Conservation (phyloP, 768 basidiomycete species). For the Infundibulicybe gibba region DNA sequence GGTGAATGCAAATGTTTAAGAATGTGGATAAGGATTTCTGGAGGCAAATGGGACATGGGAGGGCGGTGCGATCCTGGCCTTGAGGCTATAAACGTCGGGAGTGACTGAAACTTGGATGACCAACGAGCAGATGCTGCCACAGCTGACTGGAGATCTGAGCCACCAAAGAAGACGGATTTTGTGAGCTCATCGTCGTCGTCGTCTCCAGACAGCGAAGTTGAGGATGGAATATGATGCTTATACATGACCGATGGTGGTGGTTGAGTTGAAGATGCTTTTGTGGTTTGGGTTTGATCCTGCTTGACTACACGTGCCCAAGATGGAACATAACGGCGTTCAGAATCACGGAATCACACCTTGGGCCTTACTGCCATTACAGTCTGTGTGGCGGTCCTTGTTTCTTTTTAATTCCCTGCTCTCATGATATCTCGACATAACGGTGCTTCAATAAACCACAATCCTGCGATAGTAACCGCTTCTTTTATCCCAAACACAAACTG, state of each 20-base stretch:
- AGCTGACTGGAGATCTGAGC: conserved; percentile 37
- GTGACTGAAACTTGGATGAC: conserved; percentile 34
- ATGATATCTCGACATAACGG: too few species aligned
- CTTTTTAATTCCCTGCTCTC: too few species aligned
- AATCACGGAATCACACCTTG: too few species aligned
- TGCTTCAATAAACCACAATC: too few species aligned
- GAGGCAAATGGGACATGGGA: conserved; percentile 70
- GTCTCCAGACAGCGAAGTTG: conserved; percentile 76
- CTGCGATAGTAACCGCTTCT: too few species aligned
- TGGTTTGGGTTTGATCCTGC: too few species aligned
- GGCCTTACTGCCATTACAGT: too few species aligned
- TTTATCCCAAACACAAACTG: too few species aligned
- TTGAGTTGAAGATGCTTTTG: too few species aligned
- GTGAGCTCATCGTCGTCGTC: conserved; percentile 48
- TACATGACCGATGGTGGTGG: conserved; percentile 29
- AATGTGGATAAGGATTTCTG: conserved; percentile 91
- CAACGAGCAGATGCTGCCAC: conserved; percentile 67
- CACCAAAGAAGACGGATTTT: conserved; percentile 52
- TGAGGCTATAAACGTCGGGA: conserved; percentile 5
- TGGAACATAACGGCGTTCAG: too few species aligned
- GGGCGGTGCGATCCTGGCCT: conserved; percentile 33
- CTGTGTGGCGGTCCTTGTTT: too few species aligned
- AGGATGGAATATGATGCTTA: conserved; percentile 64
- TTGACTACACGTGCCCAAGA: too few species aligned
- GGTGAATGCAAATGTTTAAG: conserved; percentile 77